These are phyloP conservation scores for Secale cereale DNA, from an alignment of 176 grass and related monocot genomes.

Conservation along the genomic window DNA sequence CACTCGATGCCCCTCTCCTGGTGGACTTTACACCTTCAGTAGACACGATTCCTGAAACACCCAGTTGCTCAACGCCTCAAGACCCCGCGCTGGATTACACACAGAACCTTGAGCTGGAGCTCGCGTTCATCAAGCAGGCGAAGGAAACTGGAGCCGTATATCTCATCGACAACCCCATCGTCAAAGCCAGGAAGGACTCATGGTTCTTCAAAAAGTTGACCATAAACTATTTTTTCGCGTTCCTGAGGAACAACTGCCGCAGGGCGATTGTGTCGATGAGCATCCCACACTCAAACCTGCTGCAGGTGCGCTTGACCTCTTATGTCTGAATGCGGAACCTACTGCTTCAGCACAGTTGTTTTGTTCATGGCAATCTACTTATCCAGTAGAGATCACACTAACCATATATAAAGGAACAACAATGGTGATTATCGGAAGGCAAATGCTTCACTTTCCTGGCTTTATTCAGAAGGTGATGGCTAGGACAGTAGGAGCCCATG, in stretches of 20 bases:
- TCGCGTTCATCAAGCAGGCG: slow-evolving; percentile 72
- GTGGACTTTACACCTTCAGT: slow-evolving; percentile 36
- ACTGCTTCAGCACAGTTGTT: neutral
- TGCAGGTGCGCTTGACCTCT: slow-evolving; percentile 88
- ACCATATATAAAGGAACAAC: slow-evolving; percentile 15
- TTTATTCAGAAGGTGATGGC: slow-evolving; percentile 1
- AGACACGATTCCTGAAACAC: slow-evolving; percentile 46
- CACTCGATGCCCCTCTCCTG: slow-evolving; percentile 76
- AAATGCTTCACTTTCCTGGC: neutral
- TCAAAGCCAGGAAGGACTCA: slow-evolving; percentile 85
- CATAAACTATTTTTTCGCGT: slow-evolving; percentile 92
- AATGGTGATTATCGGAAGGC: neutral
- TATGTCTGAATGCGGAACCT: slow-evolving; percentile 52
- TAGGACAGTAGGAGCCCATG: slow-evolving; percentile 10
- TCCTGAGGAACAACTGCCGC: slow-evolving; percentile 85
- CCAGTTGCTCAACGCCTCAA: slow-evolving; percentile 48
- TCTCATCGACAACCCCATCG: slow-evolving; percentile 68
- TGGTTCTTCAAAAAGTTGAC: slow-evolving; percentile 96
- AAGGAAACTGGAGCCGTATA: slow-evolving; percentile 74
- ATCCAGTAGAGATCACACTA: slow-evolving; percentile 19
- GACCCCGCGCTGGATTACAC: slow-evolving; percentile 50
- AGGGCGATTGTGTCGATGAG: slow-evolving; percentile 64
- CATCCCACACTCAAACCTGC: slow-evolving; percentile 70
- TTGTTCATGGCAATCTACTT: neutral
- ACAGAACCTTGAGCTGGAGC: slow-evolving; percentile 76